These are phyloP conservation scores for Xylona heveae DNA, from an alignment of 495 filamentous ascomycete species.

Conservation along the genomic window DNA sequence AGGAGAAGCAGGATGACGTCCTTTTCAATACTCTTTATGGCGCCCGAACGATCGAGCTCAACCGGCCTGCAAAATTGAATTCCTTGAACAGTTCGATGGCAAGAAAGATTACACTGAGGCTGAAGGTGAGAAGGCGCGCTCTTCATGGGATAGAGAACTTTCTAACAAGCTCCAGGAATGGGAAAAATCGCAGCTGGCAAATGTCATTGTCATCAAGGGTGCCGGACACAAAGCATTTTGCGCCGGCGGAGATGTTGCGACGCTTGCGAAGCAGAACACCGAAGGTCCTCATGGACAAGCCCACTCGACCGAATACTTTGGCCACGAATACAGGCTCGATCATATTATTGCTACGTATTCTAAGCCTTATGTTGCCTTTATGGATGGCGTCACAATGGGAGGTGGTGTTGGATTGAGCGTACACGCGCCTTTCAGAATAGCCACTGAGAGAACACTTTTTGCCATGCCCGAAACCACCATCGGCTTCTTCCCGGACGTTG, in stretches of 20 bases:
- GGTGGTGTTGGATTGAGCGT: constrained; percentile 86
- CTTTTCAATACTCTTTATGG: constrained; percentile 75
- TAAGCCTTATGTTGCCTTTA: constrained; percentile 87
- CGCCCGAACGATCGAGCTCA: constrained; percentile 80
- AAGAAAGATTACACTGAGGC: constrained; percentile 67
- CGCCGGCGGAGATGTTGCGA: constrained; percentile 75
- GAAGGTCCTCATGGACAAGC: constrained; percentile 41
- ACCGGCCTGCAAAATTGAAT: constrained; percentile 78
- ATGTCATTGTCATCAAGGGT: constrained; percentile 81
- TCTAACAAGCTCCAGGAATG: constrained; percentile 59
- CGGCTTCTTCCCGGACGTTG: constrained; percentile 95
- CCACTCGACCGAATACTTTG: constrained; percentile 67
- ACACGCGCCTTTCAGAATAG: constrained; percentile 89
- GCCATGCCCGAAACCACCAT: constrained; percentile 98
- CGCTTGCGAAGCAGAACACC: constrained; percentile 50
- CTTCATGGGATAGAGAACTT: neutral
- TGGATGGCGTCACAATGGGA: constrained; percentile 98
- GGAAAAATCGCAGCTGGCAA: constrained; percentile 82
- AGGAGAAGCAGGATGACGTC: constrained; percentile 75
- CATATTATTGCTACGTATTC: constrained; percentile 85
- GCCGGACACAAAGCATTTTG: constrained; percentile 71
- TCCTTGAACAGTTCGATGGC: constrained; percentile 86
- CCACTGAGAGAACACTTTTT: constrained; percentile 84
- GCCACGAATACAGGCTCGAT: constrained; percentile 78
- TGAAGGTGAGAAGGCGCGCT: constrained; percentile 28